Conservation (phyloP, 1,284 basidiomycete species). For the Fomitopsis pinicola region DNA sequence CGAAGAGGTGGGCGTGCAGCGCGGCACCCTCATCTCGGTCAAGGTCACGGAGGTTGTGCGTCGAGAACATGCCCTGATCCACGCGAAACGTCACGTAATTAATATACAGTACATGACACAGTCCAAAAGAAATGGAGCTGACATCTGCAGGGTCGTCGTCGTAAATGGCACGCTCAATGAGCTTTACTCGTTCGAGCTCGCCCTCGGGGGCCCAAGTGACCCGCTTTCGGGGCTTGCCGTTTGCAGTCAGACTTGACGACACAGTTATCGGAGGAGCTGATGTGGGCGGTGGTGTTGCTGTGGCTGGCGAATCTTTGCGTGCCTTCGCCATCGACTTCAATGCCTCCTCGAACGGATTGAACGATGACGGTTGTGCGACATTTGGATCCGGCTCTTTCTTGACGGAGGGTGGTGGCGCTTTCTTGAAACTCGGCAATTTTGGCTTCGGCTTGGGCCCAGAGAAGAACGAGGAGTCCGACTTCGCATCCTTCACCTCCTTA, state of each 20-base stretch:
- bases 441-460: constrained; percentile 79
- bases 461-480: constrained; percentile 81
- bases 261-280: constrained; percentile 27
- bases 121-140: constrained; percentile 44
- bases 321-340: constrained; percentile 67
- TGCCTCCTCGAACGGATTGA: constrained; percentile 76
- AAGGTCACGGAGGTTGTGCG: constrained; percentile 73
- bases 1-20: constrained; percentile 73
- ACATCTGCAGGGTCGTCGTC: constrained; percentile 81
- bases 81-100: constrained; percentile 38
- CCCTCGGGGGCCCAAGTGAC: constrained; percentile 75
- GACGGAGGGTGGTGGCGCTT: constrained; percentile 39
- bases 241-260: constrained; percentile 31
- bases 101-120: constrained; percentile 47
- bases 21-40: constrained; percentile 82
- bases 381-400: constrained; percentile 55
- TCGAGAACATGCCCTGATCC: constrained; percentile 59
- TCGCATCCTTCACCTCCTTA: constrained; percentile 61
- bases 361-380: constrained; percentile 71
- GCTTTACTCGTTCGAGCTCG: constrained; percentile 63
- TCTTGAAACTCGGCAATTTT: constrained; percentile 77
- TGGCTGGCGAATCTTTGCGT: constrained; percentile 49
- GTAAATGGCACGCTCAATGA: constrained; percentile 80
- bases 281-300: constrained; percentile 34
- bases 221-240: constrained; percentile 61